Conservation (phyloP, 1,139 yeast species). For the Geotrichum histeridarum region DNA sequence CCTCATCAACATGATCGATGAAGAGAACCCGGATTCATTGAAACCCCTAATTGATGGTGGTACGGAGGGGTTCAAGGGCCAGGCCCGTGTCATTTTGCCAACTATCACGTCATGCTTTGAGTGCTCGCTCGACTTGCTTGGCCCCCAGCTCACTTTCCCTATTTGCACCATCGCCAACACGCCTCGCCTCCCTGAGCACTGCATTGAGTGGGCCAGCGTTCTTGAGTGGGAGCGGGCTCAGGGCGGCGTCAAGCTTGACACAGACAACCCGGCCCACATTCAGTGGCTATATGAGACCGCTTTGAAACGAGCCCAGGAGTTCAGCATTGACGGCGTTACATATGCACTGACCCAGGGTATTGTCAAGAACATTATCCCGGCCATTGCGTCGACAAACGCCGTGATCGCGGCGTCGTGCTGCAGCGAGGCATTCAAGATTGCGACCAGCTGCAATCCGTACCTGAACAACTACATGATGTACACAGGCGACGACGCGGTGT, state of each 20-base stretch:
- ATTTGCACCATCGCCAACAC: slow-evolving; percentile 93
- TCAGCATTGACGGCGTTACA: slow-evolving; percentile 68
- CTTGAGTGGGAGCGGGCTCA: slow-evolving; percentile 63
- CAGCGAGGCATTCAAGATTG: slow-evolving; percentile 76
- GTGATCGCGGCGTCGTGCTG: slow-evolving; percentile 88
- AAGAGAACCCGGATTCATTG: slow-evolving; percentile 47
- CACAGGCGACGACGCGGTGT: slow-evolving; percentile 72
- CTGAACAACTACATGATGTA: slow-evolving; percentile 83
- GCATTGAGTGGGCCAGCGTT: slow-evolving; percentile 86
- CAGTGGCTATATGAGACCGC: slow-evolving; percentile 61
- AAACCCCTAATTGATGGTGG: slow-evolving; percentile 94
- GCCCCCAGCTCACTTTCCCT: slow-evolving; percentile 71
- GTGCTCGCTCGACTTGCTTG: slow-evolving; percentile 75
- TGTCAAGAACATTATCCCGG: slow-evolving; percentile 87
- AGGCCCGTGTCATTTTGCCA: slow-evolving; percentile 81
- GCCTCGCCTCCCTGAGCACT: slow-evolving; percentile 90
- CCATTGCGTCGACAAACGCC: slow-evolving; percentile 92
- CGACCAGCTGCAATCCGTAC: slow-evolving; percentile 63
- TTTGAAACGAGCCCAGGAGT: slow-evolving; percentile 53
- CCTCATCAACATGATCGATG: slow-evolving; percentile 57
- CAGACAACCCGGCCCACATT: slow-evolving; percentile 65
- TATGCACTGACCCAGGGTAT: slow-evolving; percentile 74
- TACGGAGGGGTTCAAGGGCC: slow-evolving; percentile 92
- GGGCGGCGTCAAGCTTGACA: slow-evolving; percentile 51
- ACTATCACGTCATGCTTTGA: slow-evolving; percentile 86